phyloP scores from a whole-genome alignment of 192 early-diverging fungal genomes.

The Helicostylum pulchrum region DNA sequence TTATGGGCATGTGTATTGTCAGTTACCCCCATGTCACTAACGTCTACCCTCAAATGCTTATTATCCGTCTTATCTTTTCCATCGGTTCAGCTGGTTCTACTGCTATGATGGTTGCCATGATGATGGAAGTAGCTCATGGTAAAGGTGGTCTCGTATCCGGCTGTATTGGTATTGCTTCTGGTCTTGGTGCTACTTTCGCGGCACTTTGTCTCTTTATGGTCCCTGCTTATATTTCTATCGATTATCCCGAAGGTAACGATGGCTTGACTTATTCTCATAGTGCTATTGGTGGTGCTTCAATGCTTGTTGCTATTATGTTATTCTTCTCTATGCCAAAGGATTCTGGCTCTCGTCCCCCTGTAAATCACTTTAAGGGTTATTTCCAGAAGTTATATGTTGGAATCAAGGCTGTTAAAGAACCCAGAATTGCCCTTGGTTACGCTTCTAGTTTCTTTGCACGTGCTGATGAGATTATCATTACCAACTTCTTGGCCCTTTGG shows the following conservation, averaged over 20 bases:
- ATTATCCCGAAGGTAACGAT: conserved; percentile 16
- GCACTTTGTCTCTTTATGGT: conserved; percentile 43
- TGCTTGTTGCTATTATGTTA: conserved; percentile 31
- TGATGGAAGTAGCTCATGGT: conserved; percentile 50
- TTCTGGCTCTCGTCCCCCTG: neutral
- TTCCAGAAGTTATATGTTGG: conserved; percentile 47
- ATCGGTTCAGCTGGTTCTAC: conserved; percentile 58
- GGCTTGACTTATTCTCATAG: conserved; percentile 27
- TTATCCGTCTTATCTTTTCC: conserved; percentile 64
- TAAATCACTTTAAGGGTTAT: conserved; percentile 14
- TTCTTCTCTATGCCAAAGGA: conserved; percentile 36
- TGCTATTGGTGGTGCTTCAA: conserved; percentile 36
- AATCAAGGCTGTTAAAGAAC: conserved; percentile 56
- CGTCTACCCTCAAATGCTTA: conserved; percentile 57
- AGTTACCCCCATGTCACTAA: conserved; percentile 49
- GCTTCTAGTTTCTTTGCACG: conserved; percentile 65
- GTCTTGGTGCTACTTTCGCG: conserved; percentile 57
- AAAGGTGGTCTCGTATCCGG: conserved; percentile 50
- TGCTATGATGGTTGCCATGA: conserved; percentile 64
- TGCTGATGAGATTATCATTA: conserved; percentile 69
- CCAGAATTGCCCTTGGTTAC: conserved; percentile 59
- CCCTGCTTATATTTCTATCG: conserved; percentile 25
- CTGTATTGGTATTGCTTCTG: conserved; percentile 57
- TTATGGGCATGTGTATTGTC: conserved; percentile 51
- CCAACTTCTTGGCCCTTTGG: conserved; percentile 66